These are phyloP conservation scores for Suillus brevipes DNA, from an alignment of 768 basidiomycete genomes.

Conservation along the genomic window DNA sequence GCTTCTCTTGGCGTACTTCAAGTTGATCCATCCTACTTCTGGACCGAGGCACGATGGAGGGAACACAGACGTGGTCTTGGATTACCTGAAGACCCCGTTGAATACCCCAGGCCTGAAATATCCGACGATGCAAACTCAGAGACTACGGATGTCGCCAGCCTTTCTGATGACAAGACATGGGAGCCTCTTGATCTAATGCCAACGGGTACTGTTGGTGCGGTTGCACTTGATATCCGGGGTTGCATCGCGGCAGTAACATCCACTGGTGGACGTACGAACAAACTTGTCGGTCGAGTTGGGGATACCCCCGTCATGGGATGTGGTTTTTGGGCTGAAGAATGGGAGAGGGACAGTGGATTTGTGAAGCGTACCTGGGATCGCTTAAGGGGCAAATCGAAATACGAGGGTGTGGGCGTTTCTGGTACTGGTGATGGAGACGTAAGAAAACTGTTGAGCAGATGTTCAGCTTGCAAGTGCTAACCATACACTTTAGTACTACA, in stretches of 20 bases:
- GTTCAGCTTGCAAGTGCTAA: conserved; percentile 9
- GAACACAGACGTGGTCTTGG: conserved; percentile 76
- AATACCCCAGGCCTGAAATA: conserved; percentile 24
- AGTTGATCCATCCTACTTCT: conserved; percentile 79
- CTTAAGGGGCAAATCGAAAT: conserved; percentile 33
- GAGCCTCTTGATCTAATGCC: conserved; percentile 58
- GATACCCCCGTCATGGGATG: conserved; percentile 79
- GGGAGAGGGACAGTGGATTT: conserved; percentile 42
- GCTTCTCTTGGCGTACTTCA: conserved; percentile 52
- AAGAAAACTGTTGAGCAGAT: conserved; percentile 25
- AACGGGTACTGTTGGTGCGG: conserved; percentile 82
- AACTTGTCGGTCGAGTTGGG: conserved; percentile 79
- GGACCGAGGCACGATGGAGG: conserved; percentile 70
- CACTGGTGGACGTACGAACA: conserved; percentile 83
- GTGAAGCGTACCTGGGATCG: conserved; percentile 42
- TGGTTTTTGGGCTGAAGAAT: conserved; percentile 87
- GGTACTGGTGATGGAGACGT: conserved; percentile 88
- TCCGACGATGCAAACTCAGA: conserved; percentile 19
- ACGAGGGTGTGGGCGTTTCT: conserved; percentile 66
- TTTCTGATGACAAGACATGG: conserved; percentile 11
- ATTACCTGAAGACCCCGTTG: conserved; percentile 65
- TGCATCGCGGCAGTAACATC: conserved; percentile 76
- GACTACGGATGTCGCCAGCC: conserved; percentile 19
- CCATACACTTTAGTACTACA: conserved; percentile 59
- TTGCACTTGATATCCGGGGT: conserved; percentile 72